Evolutionary conservation across 2,329 filamentous ascomycete genomes (phyloP).

Genomic region (Curvularia sp.): DNA sequence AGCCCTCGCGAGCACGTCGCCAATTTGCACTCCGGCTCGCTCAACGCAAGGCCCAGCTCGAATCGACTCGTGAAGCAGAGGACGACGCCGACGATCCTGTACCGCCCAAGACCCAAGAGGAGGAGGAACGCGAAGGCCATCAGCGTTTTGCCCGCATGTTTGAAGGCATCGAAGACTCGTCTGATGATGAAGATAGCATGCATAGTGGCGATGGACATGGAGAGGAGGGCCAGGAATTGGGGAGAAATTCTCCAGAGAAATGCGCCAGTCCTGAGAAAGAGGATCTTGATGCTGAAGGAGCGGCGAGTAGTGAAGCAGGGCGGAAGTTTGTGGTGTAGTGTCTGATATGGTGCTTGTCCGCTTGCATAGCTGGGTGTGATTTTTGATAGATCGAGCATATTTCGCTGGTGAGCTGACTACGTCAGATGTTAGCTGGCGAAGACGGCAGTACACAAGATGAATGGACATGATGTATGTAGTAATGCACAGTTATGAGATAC

Average conservation of each 20-base stretch:
- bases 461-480: constrained; percentile 12
- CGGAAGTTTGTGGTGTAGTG: constrained; percentile 6
- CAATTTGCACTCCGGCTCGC: constrained; percentile 86
- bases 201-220: constrained; percentile 13
- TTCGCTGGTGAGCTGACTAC: background rate
- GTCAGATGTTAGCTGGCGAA: background rate
- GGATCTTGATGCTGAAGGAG: constrained; percentile 1
- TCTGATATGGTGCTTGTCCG: background rate
- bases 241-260: constrained; percentile 14
- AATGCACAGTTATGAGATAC: constrained; percentile 20
- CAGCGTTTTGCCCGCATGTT: constrained; percentile 46
- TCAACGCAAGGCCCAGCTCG: constrained; percentile 56
- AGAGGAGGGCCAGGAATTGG: constrained; percentile 17
- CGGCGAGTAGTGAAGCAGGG: background rate
- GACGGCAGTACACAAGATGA: constrained; percentile 6
- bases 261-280: constrained; percentile 11
- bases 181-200: constrained; percentile 39
- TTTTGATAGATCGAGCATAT: background rate
- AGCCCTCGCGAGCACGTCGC: constrained; percentile 83
- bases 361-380: background rate
- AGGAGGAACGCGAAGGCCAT: constrained; percentile 43
- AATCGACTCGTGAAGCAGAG: constrained; percentile 32
- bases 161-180: constrained; percentile 42
- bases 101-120: constrained; percentile 28
- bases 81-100: constrained; percentile 22